Evolutionary conservation across 2,329 filamentous ascomycete genomes (phyloP).

Genomic region (Colletotrichum chrysophilum): DNA sequence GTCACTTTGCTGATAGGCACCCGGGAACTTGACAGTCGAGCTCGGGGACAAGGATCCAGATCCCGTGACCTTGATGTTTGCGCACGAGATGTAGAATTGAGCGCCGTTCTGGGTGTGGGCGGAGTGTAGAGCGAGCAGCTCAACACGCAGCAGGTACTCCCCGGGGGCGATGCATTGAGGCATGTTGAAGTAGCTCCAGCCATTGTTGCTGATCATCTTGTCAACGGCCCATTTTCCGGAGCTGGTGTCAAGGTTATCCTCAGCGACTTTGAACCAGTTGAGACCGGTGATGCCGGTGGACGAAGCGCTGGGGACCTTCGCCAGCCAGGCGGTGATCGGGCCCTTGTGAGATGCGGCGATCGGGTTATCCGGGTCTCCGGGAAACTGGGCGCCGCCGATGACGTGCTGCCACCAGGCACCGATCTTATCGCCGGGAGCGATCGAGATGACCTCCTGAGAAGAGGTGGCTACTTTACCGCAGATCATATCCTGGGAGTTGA

Average conservation of each 20-base stretch:
- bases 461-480: slow-evolving; percentile 51
- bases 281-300: slow-evolving; percentile 43
- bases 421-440: slow-evolving; percentile 55
- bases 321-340: slow-evolving; percentile 57
- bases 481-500: slow-evolving; percentile 51
- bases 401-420: slow-evolving; percentile 59
- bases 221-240: slow-evolving; percentile 54
- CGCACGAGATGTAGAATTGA: slow-evolving; percentile 59
- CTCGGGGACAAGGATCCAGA: slow-evolving; percentile 38
- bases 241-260: slow-evolving; percentile 49
- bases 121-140: slow-evolving; percentile 58
- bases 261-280: slow-evolving; percentile 40
- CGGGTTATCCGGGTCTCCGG: slow-evolving; percentile 56
- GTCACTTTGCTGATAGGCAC: slow-evolving; percentile 47
- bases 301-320: slow-evolving; percentile 57
- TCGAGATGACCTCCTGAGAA: slow-evolving; percentile 48
- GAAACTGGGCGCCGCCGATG: slow-evolving; percentile 56
- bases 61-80: slow-evolving; percentile 60
- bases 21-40: slow-evolving; percentile 49
- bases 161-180: slow-evolving; percentile 57
- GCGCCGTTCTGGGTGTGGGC: slow-evolving; percentile 48
- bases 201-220: slow-evolving; percentile 45
- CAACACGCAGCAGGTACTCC: slow-evolving; percentile 60
- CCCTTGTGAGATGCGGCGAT: slow-evolving; percentile 62
- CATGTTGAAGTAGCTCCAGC: slow-evolving; percentile 54